These are phyloP conservation scores for Aspergillus sclerotialis DNA, from an alignment of 2,329 filamentous ascomycete species.

Conservation along the genomic window DNA sequence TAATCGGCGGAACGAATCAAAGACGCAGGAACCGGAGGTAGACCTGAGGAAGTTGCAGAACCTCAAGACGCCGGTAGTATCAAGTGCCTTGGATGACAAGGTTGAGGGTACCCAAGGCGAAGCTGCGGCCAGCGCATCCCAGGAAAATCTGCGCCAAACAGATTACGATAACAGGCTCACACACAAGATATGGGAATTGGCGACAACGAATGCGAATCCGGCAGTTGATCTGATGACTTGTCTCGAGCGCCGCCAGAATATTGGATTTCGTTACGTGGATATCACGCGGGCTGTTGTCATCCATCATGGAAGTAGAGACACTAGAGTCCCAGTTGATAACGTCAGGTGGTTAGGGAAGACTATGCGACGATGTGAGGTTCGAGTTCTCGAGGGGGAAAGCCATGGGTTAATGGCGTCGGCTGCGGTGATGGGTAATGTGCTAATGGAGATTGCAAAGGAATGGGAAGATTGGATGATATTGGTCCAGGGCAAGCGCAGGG, in stretches of 20 bases:
- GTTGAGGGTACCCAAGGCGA: conserved; percentile 3
- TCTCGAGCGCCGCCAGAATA: conserved; percentile 79
- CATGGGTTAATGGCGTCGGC: conserved; percentile 96
- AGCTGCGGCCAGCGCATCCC: conserved; percentile 12
- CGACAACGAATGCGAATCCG: conserved; percentile 85
- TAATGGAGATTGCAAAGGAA: conserved; percentile 89
- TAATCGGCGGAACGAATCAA: conserved; percentile 8
- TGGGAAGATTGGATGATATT: conserved; percentile 81
- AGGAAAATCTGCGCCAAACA: conserved; percentile 30
- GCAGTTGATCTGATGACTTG: conserved; percentile 90
- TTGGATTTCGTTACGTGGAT: conserved; percentile 95
- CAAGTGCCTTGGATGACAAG: conserved; percentile 10
- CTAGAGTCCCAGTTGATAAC: conserved; percentile 88
- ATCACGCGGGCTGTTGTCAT: conserved; percentile 88
- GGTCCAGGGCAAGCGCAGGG: conserved; percentile 37
- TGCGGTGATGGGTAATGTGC: conserved; percentile 82
- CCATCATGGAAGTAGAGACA: conserved; percentile 86
- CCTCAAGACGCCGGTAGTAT: conserved; percentile 10
- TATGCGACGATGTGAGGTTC: conserved; percentile 88
- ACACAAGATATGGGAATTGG: conserved; percentile 87
- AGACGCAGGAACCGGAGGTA: conserved; percentile 12
- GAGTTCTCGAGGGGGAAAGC: conserved; percentile 82
- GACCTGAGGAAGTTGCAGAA: conserved; percentile 11
- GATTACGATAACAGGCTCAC: conserved; percentile 79
- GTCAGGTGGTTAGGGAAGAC: conserved; percentile 89